These are phyloP conservation scores for Phytopythium vexans DNA, from an alignment of 352 stramenopile species.

Conservation along the genomic window DNA sequence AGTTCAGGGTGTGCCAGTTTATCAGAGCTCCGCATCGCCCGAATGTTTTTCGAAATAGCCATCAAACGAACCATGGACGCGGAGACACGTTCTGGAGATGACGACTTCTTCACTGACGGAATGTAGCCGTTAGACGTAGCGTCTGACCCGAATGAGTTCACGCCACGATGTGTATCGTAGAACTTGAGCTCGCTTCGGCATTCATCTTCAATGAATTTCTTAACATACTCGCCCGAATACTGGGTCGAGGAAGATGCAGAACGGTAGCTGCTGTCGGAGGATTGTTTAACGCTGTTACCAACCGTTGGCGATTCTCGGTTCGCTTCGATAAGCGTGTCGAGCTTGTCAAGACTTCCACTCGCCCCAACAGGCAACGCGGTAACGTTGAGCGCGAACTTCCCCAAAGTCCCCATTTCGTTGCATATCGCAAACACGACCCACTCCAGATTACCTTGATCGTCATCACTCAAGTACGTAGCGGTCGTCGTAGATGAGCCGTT, in stretches of 20 bases:
- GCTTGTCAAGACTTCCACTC: conserved; percentile 65
- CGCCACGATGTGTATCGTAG: conserved; percentile 25
- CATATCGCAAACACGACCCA: conserved; percentile 78
- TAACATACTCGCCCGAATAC: conserved; percentile 29
- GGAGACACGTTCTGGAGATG: conserved; percentile 2
- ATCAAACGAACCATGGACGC: conserved; percentile 21
- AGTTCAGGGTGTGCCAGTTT: conserved; percentile 10
- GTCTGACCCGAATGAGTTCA: conserved; percentile 1
- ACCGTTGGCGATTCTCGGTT: conserved; percentile 22
- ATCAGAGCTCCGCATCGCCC: conserved; percentile 14
- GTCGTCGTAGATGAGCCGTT: background rate
- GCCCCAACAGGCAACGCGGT: conserved; percentile 55
- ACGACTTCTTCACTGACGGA: too few species aligned
- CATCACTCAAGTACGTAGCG: conserved; percentile 28
- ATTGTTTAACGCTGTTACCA: conserved; percentile 5
- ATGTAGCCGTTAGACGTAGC: background rate
- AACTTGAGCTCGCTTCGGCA: conserved; percentile 47
- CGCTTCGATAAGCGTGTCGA: conserved; percentile 49
- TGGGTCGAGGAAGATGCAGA: background rate
- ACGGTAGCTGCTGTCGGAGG: background rate
- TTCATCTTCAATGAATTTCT: conserved; percentile 57
- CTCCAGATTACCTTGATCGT: conserved; percentile 68
- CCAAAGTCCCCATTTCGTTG: conserved; percentile 66
- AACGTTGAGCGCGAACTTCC: conserved; percentile 71
- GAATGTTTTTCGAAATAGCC: conserved; percentile 23